These are phyloP conservation scores for Exutisphaerella laricina DNA, from an alignment of 2,329 filamentous ascomycete species.

Conservation along the genomic window DNA sequence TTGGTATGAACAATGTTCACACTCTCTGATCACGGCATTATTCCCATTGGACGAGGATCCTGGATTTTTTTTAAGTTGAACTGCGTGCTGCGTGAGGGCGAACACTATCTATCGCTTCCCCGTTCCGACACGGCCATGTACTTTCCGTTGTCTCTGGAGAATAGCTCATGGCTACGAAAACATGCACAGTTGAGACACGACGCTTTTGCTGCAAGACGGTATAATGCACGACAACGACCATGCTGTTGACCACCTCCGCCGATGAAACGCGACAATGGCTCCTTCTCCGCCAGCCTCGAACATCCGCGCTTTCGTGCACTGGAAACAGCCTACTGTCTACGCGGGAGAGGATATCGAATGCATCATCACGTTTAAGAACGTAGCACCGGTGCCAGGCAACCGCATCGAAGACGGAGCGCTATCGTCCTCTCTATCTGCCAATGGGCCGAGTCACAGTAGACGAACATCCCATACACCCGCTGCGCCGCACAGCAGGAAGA, in stretches of 20 bases:
- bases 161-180: no score
- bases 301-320: conserved; percentile 92
- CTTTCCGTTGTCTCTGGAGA: no score
- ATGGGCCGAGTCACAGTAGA: conserved; percentile 15
- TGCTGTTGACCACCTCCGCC: conserved; percentile 1
- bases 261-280: conserved; percentile 11
- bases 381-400: conserved; percentile 47
- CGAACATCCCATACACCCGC: conserved; percentile 15
- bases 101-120: no score
- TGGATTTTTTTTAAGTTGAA: background rate
- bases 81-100: no score
- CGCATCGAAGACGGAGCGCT: conserved; percentile 19
- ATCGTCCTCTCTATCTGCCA: conserved; percentile 30
- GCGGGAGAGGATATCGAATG: conserved; percentile 94
- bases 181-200: no score
- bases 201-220: background rate
- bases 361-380: conserved; percentile 93
- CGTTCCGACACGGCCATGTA: no score
- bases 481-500: conserved; percentile 21
- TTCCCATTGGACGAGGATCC: background rate
- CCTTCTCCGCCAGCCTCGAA: conserved; percentile 47
- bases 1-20: no score
- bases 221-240: conserved; percentile 6
- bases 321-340: conserved; percentile 91
- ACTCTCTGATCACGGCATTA: no score